Conservation (phyloP, 2,329 filamentous ascomycete species). For the Arthroderma uncinatum region DNA sequence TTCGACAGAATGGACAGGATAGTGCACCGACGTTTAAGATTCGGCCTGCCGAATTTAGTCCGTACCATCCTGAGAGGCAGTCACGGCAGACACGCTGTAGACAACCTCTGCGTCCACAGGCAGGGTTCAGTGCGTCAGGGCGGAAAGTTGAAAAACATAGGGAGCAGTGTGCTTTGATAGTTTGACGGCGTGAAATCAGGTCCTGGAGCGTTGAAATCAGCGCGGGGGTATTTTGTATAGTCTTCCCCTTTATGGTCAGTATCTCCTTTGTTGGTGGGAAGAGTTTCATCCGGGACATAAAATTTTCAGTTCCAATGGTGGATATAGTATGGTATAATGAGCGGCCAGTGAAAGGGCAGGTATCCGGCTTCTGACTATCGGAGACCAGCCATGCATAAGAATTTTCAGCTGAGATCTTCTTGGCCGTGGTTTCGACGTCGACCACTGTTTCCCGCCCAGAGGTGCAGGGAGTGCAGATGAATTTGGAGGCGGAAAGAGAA, state of each 20-base stretch:
- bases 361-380: constrained; percentile 29
- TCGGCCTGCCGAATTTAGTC: constrained; percentile 34
- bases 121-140: constrained; percentile 30
- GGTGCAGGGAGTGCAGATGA: constrained; percentile 35
- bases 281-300: constrained; percentile 31
- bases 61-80: constrained; percentile 39
- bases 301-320: constrained; percentile 22
- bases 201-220: constrained; percentile 27
- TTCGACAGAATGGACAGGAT: constrained; percentile 42
- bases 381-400: constrained; percentile 36
- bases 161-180: constrained; percentile 34
- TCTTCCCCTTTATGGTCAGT: constrained; percentile 27
- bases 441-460: constrained; percentile 29
- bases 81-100: constrained; percentile 34
- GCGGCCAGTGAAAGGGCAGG: constrained; percentile 29
- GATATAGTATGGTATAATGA: constrained; percentile 34
- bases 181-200: constrained; percentile 31
- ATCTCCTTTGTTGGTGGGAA: constrained; percentile 19
- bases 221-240: constrained; percentile 32
- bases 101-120: constrained; percentile 40
- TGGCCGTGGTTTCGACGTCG: constrained; percentile 29
- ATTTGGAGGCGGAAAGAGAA: constrained; percentile 19
- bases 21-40: constrained; percentile 42
- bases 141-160: constrained; percentile 37
- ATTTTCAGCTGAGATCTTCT: constrained; percentile 33